Conservation (phyloP, 768 basidiomycete genomes). For the Naematelia aurantialba region DNA sequence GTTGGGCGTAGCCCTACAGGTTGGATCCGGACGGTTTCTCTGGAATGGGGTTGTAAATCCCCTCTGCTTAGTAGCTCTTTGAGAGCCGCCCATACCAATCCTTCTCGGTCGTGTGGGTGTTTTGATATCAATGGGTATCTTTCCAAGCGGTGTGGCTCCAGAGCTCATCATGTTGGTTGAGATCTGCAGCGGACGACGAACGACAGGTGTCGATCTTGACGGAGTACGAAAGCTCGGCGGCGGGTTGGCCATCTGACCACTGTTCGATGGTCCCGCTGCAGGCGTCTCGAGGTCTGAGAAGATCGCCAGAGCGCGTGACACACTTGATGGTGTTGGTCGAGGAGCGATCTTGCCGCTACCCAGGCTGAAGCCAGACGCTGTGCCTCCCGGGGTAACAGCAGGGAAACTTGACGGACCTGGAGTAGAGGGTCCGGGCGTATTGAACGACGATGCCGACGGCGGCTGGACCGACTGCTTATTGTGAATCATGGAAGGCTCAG, state of each 20-base stretch:
- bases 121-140: constrained; percentile 21
- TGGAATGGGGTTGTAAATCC: constrained; percentile 45
- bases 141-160: background rate
- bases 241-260: no score
- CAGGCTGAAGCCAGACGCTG: background rate
- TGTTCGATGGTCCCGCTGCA: background rate
- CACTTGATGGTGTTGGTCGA: background rate
- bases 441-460: no score
- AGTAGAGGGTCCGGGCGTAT: no score
- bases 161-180: background rate
- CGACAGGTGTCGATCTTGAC: background rate
- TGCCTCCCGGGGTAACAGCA: background rate
- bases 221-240: background rate
- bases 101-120: constrained; percentile 29
- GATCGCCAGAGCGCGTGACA: background rate
- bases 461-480: no score
- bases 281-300: background rate
- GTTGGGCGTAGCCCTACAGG: background rate
- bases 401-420: background rate
- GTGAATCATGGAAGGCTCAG: no score
- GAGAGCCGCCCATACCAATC: constrained; percentile 41
- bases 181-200: background rate
- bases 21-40: background rate
- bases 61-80: constrained; percentile 19
- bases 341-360: background rate